phyloP scores from a whole-genome alignment of 1,139 yeast genomes.

The Yamadazyma triangularis region DNA sequence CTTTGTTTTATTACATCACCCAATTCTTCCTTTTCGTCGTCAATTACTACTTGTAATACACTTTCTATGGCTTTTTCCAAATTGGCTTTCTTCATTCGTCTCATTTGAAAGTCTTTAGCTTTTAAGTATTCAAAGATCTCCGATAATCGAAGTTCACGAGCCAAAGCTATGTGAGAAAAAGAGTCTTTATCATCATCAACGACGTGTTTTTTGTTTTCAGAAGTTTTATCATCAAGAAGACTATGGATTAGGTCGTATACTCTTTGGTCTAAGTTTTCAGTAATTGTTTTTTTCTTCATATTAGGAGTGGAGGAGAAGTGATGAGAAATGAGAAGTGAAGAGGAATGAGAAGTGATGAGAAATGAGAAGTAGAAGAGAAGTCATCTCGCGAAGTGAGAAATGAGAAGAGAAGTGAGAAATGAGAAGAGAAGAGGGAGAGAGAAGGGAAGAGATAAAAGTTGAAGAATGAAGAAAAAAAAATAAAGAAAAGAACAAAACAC shows the following conservation, averaged over 20 bases:
- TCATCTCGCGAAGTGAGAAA: no score
- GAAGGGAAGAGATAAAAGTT: no score
- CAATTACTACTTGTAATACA: constrained; percentile 43
- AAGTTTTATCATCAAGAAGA: constrained; percentile 49
- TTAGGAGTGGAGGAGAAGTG: no score
- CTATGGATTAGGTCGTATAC: constrained; percentile 46
- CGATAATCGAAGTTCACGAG: constrained; percentile 47
- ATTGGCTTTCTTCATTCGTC: constrained; percentile 55
- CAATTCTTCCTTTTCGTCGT: constrained; percentile 41
- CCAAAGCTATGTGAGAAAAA: constrained; percentile 48
- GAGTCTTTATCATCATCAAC: constrained; percentile 28
- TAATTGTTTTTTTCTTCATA: constrained; percentile 14
- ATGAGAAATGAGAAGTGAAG: no score
- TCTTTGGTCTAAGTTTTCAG: constrained; percentile 44
- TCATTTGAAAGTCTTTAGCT: constrained; percentile 57
- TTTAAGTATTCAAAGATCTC: constrained; percentile 56
- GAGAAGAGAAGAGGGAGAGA: no score
- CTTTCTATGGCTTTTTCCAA: constrained; percentile 57
- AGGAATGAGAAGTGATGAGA: no score
- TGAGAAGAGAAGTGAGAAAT: no score
- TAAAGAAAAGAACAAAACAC: no score
- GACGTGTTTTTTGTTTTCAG: constrained; percentile 29
- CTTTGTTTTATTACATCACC: constrained; percentile 28
- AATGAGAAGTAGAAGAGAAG: no score
- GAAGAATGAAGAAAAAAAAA: no score